Evolutionary conservation across 179 eudicot genomes (phyloP).

Genomic region (Vitellaria paradoxa): DNA sequence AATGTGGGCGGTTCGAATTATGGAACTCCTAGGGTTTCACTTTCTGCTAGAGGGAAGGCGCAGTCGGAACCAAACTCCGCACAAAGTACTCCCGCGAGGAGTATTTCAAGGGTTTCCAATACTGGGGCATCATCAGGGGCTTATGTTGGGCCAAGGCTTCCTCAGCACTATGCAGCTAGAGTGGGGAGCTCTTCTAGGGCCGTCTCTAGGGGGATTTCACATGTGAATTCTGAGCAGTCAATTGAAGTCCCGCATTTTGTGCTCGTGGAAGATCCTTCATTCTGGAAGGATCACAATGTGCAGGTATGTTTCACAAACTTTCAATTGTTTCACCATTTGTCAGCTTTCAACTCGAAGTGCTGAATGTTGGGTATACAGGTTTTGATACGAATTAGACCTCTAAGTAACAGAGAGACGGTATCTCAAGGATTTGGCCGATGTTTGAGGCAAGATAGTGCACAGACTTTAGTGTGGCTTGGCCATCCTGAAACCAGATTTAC

Average conservation of each 20-base stretch:
- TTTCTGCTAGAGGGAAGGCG: slow-evolving; percentile 23
- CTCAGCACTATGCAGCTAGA: slow-evolving; percentile 27
- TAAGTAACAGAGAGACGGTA: slow-evolving; percentile 39
- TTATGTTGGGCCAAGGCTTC: slow-evolving; percentile 22
- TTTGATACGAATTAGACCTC: slow-evolving; percentile 57
- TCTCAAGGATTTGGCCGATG: slow-evolving; percentile 53
- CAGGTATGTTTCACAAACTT: slow-evolving; percentile 35
- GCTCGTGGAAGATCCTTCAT: slow-evolving; percentile 51
- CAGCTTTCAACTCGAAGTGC: background rate
- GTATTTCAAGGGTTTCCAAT: slow-evolving; percentile 19
- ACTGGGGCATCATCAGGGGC: slow-evolving; percentile 18
- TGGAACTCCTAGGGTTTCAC: slow-evolving; percentile 31
- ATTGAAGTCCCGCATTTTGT: slow-evolving; percentile 44
- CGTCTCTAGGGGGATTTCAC: slow-evolving; percentile 30
- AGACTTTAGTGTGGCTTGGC: slow-evolving; percentile 59
- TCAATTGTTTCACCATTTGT: background rate
- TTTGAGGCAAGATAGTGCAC: slow-evolving; percentile 59
- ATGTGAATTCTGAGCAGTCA: slow-evolving; percentile 21
- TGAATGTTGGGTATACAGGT: slow-evolving; percentile 34
- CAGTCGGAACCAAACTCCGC: slow-evolving; percentile 40
- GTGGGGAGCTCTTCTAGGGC: slow-evolving; percentile 33
- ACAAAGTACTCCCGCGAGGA: slow-evolving; percentile 44
- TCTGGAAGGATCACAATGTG: slow-evolving; percentile 73
- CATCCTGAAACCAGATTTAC: slow-evolving; percentile 69
- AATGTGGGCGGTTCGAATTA: slow-evolving; percentile 6